Base-by-base conservation (phyloP, 2,329 filamentous ascomycete species). In the Verticillium tricorpus region DNA sequence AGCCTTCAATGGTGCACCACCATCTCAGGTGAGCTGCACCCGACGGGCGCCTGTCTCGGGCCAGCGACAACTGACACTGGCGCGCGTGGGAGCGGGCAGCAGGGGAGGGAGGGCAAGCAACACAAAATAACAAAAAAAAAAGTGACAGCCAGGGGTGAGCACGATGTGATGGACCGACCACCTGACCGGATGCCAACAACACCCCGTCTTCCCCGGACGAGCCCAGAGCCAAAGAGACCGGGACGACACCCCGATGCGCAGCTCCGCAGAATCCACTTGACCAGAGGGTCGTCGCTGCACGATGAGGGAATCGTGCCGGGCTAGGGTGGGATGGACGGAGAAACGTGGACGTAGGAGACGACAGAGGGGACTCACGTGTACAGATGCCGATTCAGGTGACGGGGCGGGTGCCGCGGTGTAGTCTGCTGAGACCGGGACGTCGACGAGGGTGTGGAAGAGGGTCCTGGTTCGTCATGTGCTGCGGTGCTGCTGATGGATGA, bases 191-290 rank as follows among this genome's bases (percentile, higher is more conserved):
- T 55, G 57, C 57, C 40, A 58, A 22, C 57, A 40, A 17, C 56
- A 39, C 35, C 17, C 40, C 40, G n/a, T 50, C 40, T 45, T 45
- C n/a, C n/a, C n/a, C 19, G n/a, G 34, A 35, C 34, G 14, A 14
- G 8, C 34, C 28, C 28, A 28, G 28, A 35, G 34, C 34, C 34
- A 35, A 4, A 25, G 19, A 22, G 14, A 14, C 34, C 40, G n/a
- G 40, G 40, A 25, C 14, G 37, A 40, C 37, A n/a, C 14, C 14
- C 14, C 37, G 40, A 50, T 40, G 39, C 14, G 56, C n/a, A 9
- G 31, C 58, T 52, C 58, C 58, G 40, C 31, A 52, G 58, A 59
- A 59, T 59, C 58, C 58, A 59, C 58, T 59, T 55, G 7, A 50
- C n/a, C n/a, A 50, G 40, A 50, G 40, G 28, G 40, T n/a, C 40